These are phyloP conservation scores for Calonectria honghensis DNA, from an alignment of 2,329 filamentous ascomycete genomes.

Conservation along the genomic window DNA sequence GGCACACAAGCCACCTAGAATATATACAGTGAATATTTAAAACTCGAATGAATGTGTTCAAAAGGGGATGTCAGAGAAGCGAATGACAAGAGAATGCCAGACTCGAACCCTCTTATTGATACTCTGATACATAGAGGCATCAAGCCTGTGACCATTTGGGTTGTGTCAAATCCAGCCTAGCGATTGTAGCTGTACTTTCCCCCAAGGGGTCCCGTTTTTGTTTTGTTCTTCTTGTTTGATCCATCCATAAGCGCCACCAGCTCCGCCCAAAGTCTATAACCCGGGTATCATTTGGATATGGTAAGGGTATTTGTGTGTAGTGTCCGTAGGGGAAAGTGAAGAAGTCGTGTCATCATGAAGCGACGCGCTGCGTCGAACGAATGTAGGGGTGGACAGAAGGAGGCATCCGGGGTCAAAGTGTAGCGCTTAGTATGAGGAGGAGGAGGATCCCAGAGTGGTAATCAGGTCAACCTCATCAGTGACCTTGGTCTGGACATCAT, in stretches of 20 bases:
- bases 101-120: slow-evolving; percentile 50
- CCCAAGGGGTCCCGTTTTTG: slow-evolving; percentile 47
- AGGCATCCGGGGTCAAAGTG: slow-evolving; percentile 41
- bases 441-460: slow-evolving; percentile 67
- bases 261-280: slow-evolving; percentile 55
- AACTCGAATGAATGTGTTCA: slow-evolving; percentile 43
- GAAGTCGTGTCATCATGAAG: slow-evolving; percentile 53
- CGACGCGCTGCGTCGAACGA: slow-evolving; percentile 54
- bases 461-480: slow-evolving; percentile 70
- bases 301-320: slow-evolving; percentile 45
- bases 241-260: slow-evolving; percentile 53
- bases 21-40: slow-evolving; percentile 56
- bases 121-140: slow-evolving; percentile 46
- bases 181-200: slow-evolving; percentile 39
- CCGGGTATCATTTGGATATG: slow-evolving; percentile 56
- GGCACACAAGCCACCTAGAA: slow-evolving; percentile 39
- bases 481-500: slow-evolving; percentile 74
- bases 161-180: slow-evolving; percentile 41
- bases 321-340: slow-evolving; percentile 38
- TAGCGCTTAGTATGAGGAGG: slow-evolving; percentile 41
- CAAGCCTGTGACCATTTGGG: slow-evolving; percentile 52
- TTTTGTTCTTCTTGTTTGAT: slow-evolving; percentile 35
- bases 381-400: slow-evolving; percentile 41
- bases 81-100: slow-evolving; percentile 57
- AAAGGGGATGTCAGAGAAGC: slow-evolving; percentile 54